Evolutionary conservation across 768 basidiomycete species (phyloP).

Genomic region (Lentinula edodes): DNA sequence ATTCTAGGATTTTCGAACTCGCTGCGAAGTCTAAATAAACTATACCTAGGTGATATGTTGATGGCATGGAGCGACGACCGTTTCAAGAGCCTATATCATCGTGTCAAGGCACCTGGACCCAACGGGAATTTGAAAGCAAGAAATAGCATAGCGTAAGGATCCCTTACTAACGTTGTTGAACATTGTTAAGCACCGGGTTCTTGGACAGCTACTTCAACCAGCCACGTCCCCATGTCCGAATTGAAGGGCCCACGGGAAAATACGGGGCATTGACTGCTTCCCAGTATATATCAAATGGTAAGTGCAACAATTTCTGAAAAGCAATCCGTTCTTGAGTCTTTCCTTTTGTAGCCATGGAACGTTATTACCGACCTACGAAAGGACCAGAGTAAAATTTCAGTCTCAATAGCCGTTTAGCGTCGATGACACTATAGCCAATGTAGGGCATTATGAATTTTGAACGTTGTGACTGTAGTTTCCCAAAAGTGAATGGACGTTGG

Average conservation of each 20-base stretch:
- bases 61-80: constrained; percentile 6
- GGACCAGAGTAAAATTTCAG: not conserved
- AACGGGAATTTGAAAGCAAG: not conserved
- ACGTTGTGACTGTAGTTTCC: not conserved
- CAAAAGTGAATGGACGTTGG: too few relatives aligned
- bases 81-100: constrained; percentile 3
- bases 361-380: not conserved
- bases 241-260: not conserved
- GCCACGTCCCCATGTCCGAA: not conserved
- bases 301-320: not conserved
- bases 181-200: not conserved
- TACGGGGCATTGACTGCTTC: not conserved
- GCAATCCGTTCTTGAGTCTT: not conserved
- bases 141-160: not conserved
- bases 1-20: not conserved
- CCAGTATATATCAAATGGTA: not conserved
- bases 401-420: too few relatives aligned
- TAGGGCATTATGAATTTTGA: too few relatives aligned
- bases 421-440: too few relatives aligned
- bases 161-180: not conserved
- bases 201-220: not conserved
- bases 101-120: not conserved
- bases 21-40: not conserved
- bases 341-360: not conserved
- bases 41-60: constrained; percentile 1